Conservation (phyloP, 805 yeast species). For the Saccharomycopsis guyanensis region DNA sequence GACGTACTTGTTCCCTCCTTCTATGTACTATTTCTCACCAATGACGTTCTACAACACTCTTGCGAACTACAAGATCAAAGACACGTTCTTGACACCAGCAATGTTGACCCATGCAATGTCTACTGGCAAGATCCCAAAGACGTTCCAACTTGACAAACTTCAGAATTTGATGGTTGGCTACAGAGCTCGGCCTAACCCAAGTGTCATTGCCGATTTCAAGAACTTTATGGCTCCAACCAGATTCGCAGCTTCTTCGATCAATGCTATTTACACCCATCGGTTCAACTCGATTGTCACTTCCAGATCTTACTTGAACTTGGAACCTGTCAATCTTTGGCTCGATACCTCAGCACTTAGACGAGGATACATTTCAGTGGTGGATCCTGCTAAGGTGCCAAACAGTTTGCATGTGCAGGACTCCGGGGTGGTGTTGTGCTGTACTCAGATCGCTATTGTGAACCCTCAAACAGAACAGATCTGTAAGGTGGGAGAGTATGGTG, state of each 20-base stretch:
- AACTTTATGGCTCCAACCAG: slow-evolving; percentile 56
- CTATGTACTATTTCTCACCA: slow-evolving; percentile 71
- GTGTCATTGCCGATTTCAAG: slow-evolving; percentile 48
- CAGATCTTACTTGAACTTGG: slow-evolving; percentile 80
- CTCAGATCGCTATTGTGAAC: slow-evolving; percentile 89
- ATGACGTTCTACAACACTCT: slow-evolving; percentile 59
- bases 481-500: slow-evolving; percentile 88
- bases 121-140: slow-evolving; percentile 45
- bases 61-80: slow-evolving; percentile 74
- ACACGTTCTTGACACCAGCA: slow-evolving; percentile 75
- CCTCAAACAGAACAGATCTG: slow-evolving; percentile 83
- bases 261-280: slow-evolving; percentile 68
- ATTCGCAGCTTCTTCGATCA: slow-evolving; percentile 60
- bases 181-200: slow-evolving; percentile 64
- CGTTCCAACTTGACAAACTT: slow-evolving; percentile 51
- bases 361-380: slow-evolving; percentile 74
- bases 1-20: slow-evolving; percentile 72
- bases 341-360: slow-evolving; percentile 87
- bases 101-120: slow-evolving; percentile 71
- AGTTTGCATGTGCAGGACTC: slow-evolving; percentile 83
- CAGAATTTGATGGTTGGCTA: slow-evolving; percentile 81
- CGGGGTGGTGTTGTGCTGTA: slow-evolving; percentile 92
- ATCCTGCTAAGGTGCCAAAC: slow-evolving; percentile 59
- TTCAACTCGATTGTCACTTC: slow-evolving; percentile 80
- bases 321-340: slow-evolving; percentile 78